These are phyloP conservation scores for Chlorencoelia australis DNA, from an alignment of 2,329 filamentous ascomycete genomes.

Conservation along the genomic window DNA sequence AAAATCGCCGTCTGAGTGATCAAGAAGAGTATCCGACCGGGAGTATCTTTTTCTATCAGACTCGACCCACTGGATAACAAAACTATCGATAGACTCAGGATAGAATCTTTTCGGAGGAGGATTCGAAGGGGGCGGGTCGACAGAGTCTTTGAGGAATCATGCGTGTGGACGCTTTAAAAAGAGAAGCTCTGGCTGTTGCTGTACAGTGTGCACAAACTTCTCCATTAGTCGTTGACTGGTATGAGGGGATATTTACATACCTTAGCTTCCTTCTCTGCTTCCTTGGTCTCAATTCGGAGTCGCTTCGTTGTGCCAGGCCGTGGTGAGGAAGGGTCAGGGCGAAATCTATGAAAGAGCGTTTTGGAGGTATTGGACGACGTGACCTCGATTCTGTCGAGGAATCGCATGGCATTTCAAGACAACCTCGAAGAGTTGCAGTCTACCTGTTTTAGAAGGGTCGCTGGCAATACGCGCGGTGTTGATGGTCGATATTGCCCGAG, in stretches of 20 bases:
- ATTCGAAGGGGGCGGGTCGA: conserved; percentile 13
- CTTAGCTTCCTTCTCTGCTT: conserved; percentile 7
- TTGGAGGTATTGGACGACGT: conserved; percentile 12
- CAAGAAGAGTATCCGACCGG: conserved; percentile 22
- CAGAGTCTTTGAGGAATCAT: conserved; percentile 16
- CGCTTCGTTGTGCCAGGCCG: conserved; percentile 8
- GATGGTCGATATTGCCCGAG: too few species aligned
- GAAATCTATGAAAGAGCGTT: conserved; percentile 16
- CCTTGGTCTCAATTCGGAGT: background rate
- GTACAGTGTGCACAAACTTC: conserved; percentile 14
- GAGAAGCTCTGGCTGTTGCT: conserved; percentile 18
- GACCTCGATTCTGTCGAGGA: conserved; percentile 2
- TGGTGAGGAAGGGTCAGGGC: conserved; percentile 11
- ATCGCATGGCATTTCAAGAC: conserved; percentile 12
- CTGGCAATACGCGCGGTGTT: too few species aligned
- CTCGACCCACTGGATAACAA: conserved; percentile 19
- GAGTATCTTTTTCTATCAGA: conserved; percentile 20
- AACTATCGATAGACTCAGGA: conserved; percentile 19
- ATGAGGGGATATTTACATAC: conserved; percentile 14
- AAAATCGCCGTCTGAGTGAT: conserved; percentile 13
- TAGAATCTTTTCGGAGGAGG: conserved; percentile 14
- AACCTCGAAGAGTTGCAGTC: background rate
- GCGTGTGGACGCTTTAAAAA: conserved; percentile 13
- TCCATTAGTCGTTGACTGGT: conserved; percentile 12
- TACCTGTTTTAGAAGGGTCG: too few species aligned